Evolutionary conservation across 2,329 filamentous ascomycete species (phyloP), one percentile per base, ranked within the genome.

Genomic region (Alternaria sp.): DNA sequence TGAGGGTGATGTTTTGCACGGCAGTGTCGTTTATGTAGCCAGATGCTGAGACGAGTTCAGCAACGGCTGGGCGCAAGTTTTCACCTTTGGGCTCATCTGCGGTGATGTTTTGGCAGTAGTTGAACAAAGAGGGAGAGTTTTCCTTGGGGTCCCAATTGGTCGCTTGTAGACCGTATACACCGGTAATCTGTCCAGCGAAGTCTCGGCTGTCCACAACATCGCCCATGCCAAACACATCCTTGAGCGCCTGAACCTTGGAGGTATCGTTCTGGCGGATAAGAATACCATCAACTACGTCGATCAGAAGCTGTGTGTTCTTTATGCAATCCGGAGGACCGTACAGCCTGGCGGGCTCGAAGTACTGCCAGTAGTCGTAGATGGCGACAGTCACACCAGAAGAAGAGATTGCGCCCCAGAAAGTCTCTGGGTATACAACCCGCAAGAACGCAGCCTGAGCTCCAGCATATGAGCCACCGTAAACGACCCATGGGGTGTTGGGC

Each of bases 381-480:
- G 91, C 91, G 58, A 86, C 85, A 0, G 90, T 91, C 0, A 95
- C 91, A 0, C 90, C 92, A 0, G 90, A 94, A 0, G 90, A 93
- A 0, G 90, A 89, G 49, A 96, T 94, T 4, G 89, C 86, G 51
- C 86, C 92, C 84, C 86, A 94, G 77, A 90, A 95, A 7, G 89
- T 79, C 31, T 94, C 87, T 0, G 92, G 92, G 73, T 96, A 96
- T 14, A 88, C 73, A 57, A 90, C 88, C 31, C 92, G 87, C 36
- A 92, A 77, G 67, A 96, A 89, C 0, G 92, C 91, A 49, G 88
- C 90, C 65, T 93, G 90, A 0, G 88, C 89, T 2, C 92, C 92
- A 0, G 92, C 90, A 70, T 96, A 96, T 0, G 90, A 93, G 1
- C 92, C 92, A 2, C 92, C 92, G 61, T 96, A 96, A 0, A 87